phyloP scores from a whole-genome alignment of 192 early-diverging fungal genomes.

The Phycomyces blakesleeanus region DNA sequence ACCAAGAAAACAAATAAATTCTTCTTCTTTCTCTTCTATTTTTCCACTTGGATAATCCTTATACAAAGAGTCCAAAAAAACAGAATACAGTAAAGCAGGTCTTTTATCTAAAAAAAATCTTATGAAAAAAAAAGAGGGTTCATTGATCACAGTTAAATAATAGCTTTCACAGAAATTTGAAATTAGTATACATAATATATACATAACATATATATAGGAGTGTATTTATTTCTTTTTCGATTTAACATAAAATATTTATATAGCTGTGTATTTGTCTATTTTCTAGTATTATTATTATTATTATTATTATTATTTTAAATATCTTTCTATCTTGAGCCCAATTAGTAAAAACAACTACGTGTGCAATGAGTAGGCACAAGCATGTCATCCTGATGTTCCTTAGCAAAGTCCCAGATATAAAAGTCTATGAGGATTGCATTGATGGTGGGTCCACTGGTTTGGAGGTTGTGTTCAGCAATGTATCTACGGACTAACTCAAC shows the following conservation, averaged over 20 bases:
- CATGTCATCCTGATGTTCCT: constrained; percentile 57
- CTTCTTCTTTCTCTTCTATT: too few species aligned
- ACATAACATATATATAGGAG: too few species aligned
- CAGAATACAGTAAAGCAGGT: too few species aligned
- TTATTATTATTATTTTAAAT: too few species aligned
- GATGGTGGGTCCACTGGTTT: constrained; percentile 23
- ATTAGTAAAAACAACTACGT: constrained; percentile 57
- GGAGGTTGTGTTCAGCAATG: constrained; percentile 36
- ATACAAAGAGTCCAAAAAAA: too few species aligned
- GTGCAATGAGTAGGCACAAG: constrained; percentile 62
- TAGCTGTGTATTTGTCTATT: background rate
- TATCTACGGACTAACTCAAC: constrained; percentile 59
- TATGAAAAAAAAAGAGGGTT: background rate
- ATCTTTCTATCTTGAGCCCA: background rate
- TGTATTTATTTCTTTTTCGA: background rate
- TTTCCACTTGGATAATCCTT: too few species aligned
- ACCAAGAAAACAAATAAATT: too few species aligned
- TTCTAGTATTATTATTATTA: too few species aligned
- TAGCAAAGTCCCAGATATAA: constrained; percentile 85
- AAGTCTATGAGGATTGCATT: constrained; percentile 86
- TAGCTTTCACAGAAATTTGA: too few species aligned
- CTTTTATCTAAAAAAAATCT: too few species aligned
- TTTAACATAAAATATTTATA: background rate
- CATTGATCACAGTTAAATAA: too few species aligned
- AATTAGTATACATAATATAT: too few species aligned